A percentile compares a stretch with the other conserved stretches of the same genome.
These are phyloP conservation scores for Penicillium decumbens DNA, from an alignment of 2,329 filamentous ascomycete genomes.

Conservation along the genomic window DNA sequence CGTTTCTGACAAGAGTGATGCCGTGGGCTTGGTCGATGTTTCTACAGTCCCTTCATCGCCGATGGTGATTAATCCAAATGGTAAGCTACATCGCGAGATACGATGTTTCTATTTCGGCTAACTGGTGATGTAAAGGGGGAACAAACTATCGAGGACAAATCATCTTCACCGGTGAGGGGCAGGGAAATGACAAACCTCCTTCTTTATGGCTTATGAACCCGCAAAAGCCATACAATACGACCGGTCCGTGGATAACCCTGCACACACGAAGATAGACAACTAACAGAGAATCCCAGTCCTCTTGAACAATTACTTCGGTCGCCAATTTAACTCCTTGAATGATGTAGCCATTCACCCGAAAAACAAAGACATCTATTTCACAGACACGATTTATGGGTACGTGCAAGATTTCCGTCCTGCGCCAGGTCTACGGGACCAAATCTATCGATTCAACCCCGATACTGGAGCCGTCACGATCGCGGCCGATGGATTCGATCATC, in stretches of 20 bases:
- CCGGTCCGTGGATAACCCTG: not conserved
- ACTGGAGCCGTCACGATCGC: conserved; percentile 10
- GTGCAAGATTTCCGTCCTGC: conserved; percentile 19
- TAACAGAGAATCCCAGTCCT: conserved; percentile 6
- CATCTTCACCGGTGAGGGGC: conserved; percentile 14
- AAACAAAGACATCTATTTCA: conserved; percentile 21
- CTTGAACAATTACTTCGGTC: conserved; percentile 21
- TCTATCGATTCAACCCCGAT: conserved; percentile 16
- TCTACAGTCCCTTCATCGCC: not conserved
- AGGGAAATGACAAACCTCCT: conserved; percentile 14
- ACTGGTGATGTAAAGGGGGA: not conserved
- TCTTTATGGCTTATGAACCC: conserved; percentile 19
- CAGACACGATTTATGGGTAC: conserved; percentile 19
- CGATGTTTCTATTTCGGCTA: not conserved
- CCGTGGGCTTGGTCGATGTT: not conserved
- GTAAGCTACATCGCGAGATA: not conserved
- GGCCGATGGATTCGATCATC: conserved; percentile 4
- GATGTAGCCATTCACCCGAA: conserved; percentile 17
- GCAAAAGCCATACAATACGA: conserved; percentile 16
- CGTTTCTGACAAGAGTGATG: not conserved
- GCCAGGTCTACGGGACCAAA: conserved; percentile 16
- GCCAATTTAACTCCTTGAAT: conserved; percentile 20
- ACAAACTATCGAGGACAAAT: conserved; percentile 15
- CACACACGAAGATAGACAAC: not conserved
- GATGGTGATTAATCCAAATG: not conserved